Conservation (phyloP, 1,284 basidiomycete species). For the Rhodotorula sp. region DNA sequence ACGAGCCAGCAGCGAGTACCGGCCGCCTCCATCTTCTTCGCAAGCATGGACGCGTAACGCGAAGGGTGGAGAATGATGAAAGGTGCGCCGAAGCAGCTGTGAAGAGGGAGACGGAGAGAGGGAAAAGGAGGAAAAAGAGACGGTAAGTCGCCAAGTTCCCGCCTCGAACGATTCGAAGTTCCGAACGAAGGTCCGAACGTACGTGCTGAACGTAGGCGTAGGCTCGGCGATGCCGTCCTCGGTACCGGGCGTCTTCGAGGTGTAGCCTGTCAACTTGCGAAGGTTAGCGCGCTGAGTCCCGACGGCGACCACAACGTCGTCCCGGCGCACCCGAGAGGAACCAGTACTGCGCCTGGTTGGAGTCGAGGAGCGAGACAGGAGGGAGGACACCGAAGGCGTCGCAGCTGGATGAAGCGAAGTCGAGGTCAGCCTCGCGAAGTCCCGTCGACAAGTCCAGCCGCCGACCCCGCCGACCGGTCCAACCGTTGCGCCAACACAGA, state of each 20-base stretch:
- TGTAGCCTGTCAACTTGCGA: slow-evolving; percentile 1
- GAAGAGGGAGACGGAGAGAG: too few relatives aligned
- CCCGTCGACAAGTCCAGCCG: too few relatives aligned
- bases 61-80: slow-evolving; percentile 89
- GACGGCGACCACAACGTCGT: background rate
- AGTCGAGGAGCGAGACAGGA: slow-evolving; percentile 86
- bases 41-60: slow-evolving; percentile 94
- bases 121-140: background rate
- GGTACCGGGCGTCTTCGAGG: slow-evolving; percentile 68
- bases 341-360: slow-evolving; percentile 89
- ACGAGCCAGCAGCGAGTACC: slow-evolving; percentile 95
- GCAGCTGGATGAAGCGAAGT: slow-evolving; percentile 69
- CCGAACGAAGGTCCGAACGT: slow-evolving; percentile 49
- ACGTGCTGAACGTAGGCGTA: slow-evolving; percentile 98
- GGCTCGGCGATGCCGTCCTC: slow-evolving; percentile 69
- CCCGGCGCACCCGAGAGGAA: slow-evolving; percentile 44
- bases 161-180: background rate
- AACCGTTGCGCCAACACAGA: too few relatives aligned
- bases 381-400: slow-evolving; percentile 98
- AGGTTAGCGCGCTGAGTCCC: background rate
- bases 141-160: too few relatives aligned
- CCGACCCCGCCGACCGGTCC: slow-evolving; percentile 1
- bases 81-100: slow-evolving; percentile 78
- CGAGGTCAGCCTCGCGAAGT: background rate
- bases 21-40: slow-evolving; percentile 87